Evolutionary conservation across 1,284 basidiomycete species (phyloP), one percentile per base, ranked within the genome.

Genomic region (Trametes polyzona): DNA sequence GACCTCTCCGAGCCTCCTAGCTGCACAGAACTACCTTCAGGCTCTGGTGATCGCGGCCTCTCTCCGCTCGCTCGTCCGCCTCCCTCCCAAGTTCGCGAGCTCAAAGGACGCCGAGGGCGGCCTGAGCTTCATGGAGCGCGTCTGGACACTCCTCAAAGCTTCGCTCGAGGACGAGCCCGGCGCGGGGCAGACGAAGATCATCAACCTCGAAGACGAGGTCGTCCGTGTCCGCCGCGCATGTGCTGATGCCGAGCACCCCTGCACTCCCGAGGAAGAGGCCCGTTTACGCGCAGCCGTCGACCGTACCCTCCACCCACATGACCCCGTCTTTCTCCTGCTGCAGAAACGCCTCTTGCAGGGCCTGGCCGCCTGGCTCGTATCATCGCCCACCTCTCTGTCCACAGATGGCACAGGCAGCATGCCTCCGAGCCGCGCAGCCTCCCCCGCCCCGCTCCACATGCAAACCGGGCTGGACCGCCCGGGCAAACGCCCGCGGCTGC

Each of bases 121-220:
- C 61, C 33, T 46, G 32, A 60, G 53, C 51, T 87, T 88, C 67
- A 79, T 79, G 66, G 63, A 74, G 19, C 83, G 87, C 33, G 65
- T 90, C 8, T 90, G 87, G 87, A 73, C 79, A 2, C 78, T 91
- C 7, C 78, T 91, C 29, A 77, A 78, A 58, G 71, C 77, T 12
- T 84, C 88, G 58, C 78, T 89, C 37, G 77, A 82, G 21, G 74
- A 74, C 12, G 76, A 79, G 55, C 68, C 74, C 9, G 69, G 61
- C 12, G 64, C 70, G 5, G 65, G 71, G 3, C 70, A 72, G 19
- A 86, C 83, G 9, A 88, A 84, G 63, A 67, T 90, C 39, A 69
- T 83, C 32, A 83, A 90, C 66, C 78, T 91, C 17, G 86, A 84
- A 0, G 88, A 90, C 67, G 88, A 91, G 65, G 81, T 90, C 44